These are phyloP conservation scores for Sclerotinia nivalis DNA, from an alignment of 2,329 filamentous ascomycete genomes.

Conservation along the genomic window DNA sequence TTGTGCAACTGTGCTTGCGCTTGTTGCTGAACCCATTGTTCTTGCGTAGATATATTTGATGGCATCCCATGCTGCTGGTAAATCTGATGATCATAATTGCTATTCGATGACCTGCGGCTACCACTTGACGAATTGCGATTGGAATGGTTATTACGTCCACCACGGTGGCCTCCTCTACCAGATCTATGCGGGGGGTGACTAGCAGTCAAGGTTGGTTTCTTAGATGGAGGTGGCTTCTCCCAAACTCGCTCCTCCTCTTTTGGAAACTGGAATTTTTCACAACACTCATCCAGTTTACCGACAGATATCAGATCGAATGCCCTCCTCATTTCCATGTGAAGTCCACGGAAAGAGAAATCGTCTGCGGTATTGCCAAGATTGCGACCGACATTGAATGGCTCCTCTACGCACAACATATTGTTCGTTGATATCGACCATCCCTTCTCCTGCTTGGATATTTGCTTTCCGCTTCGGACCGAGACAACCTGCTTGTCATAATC, in stretches of 20 bases:
- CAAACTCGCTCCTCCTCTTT: constrained; percentile 63
- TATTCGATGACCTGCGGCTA: constrained; percentile 40
- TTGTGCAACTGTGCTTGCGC: constrained; percentile 43
- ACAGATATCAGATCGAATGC: constrained; percentile 82
- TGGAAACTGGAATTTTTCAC: constrained; percentile 85
- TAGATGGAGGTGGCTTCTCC: constrained; percentile 55
- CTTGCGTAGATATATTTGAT: constrained; percentile 35
- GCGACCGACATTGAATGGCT: constrained; percentile 86
- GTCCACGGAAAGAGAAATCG: constrained; percentile 86
- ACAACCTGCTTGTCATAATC: constrained; percentile 83
- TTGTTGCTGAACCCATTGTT: constrained; percentile 41
- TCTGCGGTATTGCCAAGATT: constrained; percentile 97
- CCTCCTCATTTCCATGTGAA: constrained; percentile 85
- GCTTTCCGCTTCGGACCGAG: constrained; percentile 78
- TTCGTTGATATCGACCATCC: constrained; percentile 79
- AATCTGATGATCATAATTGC: constrained; percentile 37
- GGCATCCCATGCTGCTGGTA: constrained; percentile 33
- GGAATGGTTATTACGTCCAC: constrained; percentile 34
- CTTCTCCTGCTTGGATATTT: constrained; percentile 81
- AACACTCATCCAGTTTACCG: constrained; percentile 78
- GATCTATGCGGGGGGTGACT: constrained; percentile 56
- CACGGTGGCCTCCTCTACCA: constrained; percentile 37
- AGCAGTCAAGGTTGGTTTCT: constrained; percentile 52
- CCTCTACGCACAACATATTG: constrained; percentile 89
- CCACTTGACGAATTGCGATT: constrained; percentile 37